Evolutionary conservation across 2,329 filamentous ascomycete genomes (phyloP).

Genomic region (Penicillium sp.): DNA sequence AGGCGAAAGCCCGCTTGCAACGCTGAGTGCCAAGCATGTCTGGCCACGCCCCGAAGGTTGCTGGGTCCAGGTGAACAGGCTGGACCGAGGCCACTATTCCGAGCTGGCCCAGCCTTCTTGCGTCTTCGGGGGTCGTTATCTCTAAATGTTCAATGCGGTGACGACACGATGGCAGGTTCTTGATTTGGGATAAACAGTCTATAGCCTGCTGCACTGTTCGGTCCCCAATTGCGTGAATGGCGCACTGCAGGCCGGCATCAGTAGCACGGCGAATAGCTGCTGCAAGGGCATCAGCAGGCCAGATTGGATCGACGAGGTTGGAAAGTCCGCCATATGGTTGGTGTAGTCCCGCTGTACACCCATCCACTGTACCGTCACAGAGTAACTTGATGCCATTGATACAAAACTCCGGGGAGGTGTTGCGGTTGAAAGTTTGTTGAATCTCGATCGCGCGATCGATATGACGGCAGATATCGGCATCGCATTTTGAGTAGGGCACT

Average conservation of each 20-base stretch:
- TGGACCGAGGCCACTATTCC: slow-evolving; percentile 44
- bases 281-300: slow-evolving; percentile 40
- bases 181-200: slow-evolving; percentile 22
- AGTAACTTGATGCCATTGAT: slow-evolving; percentile 51
- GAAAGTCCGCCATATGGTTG: slow-evolving; percentile 40
- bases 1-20: slow-evolving; percentile 48
- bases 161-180: slow-evolving; percentile 29
- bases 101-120: slow-evolving; percentile 42
- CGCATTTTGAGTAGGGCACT: slow-evolving; percentile 40
- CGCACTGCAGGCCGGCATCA: slow-evolving; percentile 45
- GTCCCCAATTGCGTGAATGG: slow-evolving; percentile 52
- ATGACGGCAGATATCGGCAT: slow-evolving; percentile 39
- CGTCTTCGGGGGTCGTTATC: slow-evolving; percentile 46
- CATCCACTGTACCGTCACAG: slow-evolving; percentile 51
- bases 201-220: slow-evolving; percentile 45
- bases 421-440: slow-evolving; percentile 37
- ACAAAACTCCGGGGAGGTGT: slow-evolving; percentile 41
- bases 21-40: slow-evolving; percentile 42
- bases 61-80: slow-evolving; percentile 41
- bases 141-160: slow-evolving; percentile 54
- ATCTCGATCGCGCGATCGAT: slow-evolving; percentile 47
- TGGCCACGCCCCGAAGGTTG: slow-evolving; percentile 48
- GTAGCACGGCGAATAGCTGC: slow-evolving; percentile 45
- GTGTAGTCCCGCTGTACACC: slow-evolving; percentile 29
- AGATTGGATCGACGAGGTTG: slow-evolving; percentile 41